Evolutionary conservation across 2,329 filamentous ascomycete genomes (phyloP).

Genomic region (Ascochyta lentis): DNA sequence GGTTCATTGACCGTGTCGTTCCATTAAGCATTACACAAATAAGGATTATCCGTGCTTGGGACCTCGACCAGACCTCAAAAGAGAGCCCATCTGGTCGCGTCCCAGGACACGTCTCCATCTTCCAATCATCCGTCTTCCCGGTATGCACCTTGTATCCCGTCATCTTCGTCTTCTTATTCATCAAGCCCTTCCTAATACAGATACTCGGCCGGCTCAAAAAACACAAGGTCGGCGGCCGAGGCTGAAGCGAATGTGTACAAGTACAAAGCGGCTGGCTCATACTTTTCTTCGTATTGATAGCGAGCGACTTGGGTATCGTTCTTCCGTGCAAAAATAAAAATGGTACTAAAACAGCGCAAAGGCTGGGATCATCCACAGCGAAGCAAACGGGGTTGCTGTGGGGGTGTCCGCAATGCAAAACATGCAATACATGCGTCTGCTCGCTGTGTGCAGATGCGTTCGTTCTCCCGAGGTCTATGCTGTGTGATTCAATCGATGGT

Average conservation of each 20-base stretch:
- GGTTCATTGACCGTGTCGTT: constrained; percentile 29
- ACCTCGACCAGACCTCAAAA: constrained; percentile 12
- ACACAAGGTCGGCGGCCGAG: constrained; percentile 27
- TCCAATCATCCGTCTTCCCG: constrained; percentile 6
- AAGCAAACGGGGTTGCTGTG: constrained; percentile 15
- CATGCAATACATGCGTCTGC: constrained; percentile 17
- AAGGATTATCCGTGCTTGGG: constrained; percentile 27
- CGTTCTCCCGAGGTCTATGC: constrained; percentile 17
- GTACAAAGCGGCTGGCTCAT: constrained; percentile 26
- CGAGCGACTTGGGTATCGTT: constrained; percentile 23
- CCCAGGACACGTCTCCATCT: neutral
- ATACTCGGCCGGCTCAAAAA: constrained; percentile 27
- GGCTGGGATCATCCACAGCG: constrained; percentile 18
- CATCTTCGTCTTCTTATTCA: constrained; percentile 4
- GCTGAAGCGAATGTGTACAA: constrained; percentile 42
- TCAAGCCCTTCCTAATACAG: constrained; percentile 21
- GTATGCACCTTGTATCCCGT: constrained; percentile 11
- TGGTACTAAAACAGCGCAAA: constrained; percentile 17
- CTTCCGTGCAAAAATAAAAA: constrained; percentile 13
- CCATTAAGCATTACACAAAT: constrained; percentile 48
- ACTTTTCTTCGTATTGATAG: constrained; percentile 16
- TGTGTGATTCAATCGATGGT: constrained; percentile 25
- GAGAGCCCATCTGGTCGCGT: constrained; percentile 12
- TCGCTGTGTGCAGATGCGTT: constrained; percentile 10
- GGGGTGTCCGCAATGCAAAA: constrained; percentile 21